Evolutionary conservation across 2,329 filamentous ascomycete genomes (phyloP), one percentile per base, ranked within the genome.

Genomic region (Aureobasidium sp.): DNA sequence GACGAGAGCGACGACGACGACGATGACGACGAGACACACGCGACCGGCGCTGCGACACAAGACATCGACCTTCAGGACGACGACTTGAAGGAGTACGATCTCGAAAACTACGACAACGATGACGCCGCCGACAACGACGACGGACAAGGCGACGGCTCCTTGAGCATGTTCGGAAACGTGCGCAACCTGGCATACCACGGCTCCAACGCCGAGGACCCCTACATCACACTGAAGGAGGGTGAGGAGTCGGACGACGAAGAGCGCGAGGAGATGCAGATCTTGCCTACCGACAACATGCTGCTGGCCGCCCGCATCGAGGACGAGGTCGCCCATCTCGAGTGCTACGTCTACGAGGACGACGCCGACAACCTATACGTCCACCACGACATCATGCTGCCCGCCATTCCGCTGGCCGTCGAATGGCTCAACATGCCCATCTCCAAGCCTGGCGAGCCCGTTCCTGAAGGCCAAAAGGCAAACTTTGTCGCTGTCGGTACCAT

Each of bases 381-480:
- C 78, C 94, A 99, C 82, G 94, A 99, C 76, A 96, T 99, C 70
- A 97, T 99, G 93, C 84, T 99, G 62, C 94, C 94, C 36, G 93
- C 93, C 27, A 96, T 99, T 71, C 94, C 94, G 12, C 85, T 99
- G 7, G 94, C 91, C 71, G 84, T 97, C 44, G 94, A 99, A 78
- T 99, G 94, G 94, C 78, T 99, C 48, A 90, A 97, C 73, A 82
- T 96, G 62, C 88, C 91, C n/a, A 91, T 96, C 39, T 87, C 89
- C 67, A 90, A 91, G 73, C 76, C 81, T 12, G 55, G 55, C 31
- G 78, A 75, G 49, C 77, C 82, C 5, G 83, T 84, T 45, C 84
- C 84, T 64, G 85, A 89, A 66, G 81, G 84, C 27, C 55, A 58
- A 48, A 83, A 82, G 55, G 94, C 90, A 62, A 99, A 96, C 78